These are phyloP conservation scores for Trametes versicolor DNA, from an alignment of 1,284 basidiomycete genomes.

Conservation along the genomic window DNA sequence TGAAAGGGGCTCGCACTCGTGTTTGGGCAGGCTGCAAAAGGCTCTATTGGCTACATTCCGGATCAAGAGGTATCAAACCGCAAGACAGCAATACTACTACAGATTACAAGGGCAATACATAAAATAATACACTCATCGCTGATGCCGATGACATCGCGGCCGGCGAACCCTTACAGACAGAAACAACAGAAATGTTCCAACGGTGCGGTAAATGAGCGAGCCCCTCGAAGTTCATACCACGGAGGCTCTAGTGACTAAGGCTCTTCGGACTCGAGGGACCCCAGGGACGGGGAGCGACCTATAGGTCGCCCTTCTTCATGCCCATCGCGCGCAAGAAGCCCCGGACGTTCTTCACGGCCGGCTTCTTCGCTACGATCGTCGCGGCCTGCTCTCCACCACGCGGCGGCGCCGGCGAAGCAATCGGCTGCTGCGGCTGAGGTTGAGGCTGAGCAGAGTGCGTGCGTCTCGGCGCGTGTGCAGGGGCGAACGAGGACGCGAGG, in stretches of 20 bases:
- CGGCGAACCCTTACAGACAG: neutral
- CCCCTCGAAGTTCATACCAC: constrained; percentile 3
- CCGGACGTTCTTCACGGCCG: constrained; percentile 24
- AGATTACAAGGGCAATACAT: constrained; percentile 14
- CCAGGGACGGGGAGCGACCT: constrained; percentile 7
- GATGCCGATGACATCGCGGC: neutral
- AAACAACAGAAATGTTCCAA: neutral
- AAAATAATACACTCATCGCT: constrained; percentile 13
- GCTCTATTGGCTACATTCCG: constrained; percentile 11
- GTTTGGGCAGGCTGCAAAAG: neutral
- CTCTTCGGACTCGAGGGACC: neutral
- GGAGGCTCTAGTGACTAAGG: neutral
- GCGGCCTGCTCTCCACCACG: constrained; percentile 1
- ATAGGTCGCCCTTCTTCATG: constrained; percentile 32
- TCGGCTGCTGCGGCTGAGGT: constrained; percentile 1
- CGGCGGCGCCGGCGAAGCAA: constrained; percentile 16
- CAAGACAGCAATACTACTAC: neutral
- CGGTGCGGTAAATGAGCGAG: neutral
- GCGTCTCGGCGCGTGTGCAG: constrained; percentile 25
- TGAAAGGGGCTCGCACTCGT: neutral
- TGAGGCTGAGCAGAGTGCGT: neutral
- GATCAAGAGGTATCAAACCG: constrained; percentile 10
- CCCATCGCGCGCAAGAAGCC: constrained; percentile 35
- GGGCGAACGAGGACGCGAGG: constrained; percentile 43
- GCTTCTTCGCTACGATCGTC: constrained; percentile 27